Conservation (phyloP, 2,329 filamentous ascomycete genomes). For the Colletotrichum spinosum region DNA sequence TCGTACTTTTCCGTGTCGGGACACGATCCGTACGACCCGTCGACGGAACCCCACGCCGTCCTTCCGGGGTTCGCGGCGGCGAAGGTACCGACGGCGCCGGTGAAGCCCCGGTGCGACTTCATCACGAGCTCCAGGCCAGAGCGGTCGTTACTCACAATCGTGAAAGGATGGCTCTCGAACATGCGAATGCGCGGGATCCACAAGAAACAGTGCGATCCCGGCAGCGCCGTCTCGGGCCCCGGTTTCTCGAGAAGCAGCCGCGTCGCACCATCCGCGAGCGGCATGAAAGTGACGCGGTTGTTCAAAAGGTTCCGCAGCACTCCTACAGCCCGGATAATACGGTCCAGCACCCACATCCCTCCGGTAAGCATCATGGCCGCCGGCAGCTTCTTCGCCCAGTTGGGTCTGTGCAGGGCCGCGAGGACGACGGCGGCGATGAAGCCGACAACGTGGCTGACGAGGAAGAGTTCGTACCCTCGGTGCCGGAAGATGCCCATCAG, state of each 20-base stretch:
- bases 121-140: slow-evolving; percentile 60
- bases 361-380: slow-evolving; percentile 53
- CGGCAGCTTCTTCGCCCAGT: slow-evolving; percentile 50
- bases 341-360: slow-evolving; percentile 57
- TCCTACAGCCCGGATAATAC: slow-evolving; percentile 49
- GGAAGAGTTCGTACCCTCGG: slow-evolving; percentile 61
- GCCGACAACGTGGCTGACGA: slow-evolving; percentile 55
- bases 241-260: slow-evolving; percentile 59
- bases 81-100: slow-evolving; percentile 58
- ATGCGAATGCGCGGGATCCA: slow-evolving; percentile 65
- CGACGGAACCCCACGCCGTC: slow-evolving; percentile 57
- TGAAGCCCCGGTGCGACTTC: slow-evolving; percentile 64
- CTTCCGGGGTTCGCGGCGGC: slow-evolving; percentile 55
- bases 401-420: slow-evolving; percentile 57
- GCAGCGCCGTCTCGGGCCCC: slow-evolving; percentile 42
- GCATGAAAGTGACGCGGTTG: slow-evolving; percentile 54
- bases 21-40: slow-evolving; percentile 65
- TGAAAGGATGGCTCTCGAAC: slow-evolving; percentile 67
- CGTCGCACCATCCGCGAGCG: slow-evolving; percentile 58
- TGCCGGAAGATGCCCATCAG: slow-evolving; percentile 48
- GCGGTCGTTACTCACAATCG: slow-evolving; percentile 58
- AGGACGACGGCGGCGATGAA: slow-evolving; percentile 55
- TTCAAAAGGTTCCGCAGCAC: slow-evolving; percentile 49
- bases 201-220: slow-evolving; percentile 60
- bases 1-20: slow-evolving; percentile 52